Percentiles rank a stretch among this genome's conserved stretches.
phyloP scores from a whole-genome alignment of 1,284 basidiomycete genomes.

The Ceratobasidium sp. region DNA sequence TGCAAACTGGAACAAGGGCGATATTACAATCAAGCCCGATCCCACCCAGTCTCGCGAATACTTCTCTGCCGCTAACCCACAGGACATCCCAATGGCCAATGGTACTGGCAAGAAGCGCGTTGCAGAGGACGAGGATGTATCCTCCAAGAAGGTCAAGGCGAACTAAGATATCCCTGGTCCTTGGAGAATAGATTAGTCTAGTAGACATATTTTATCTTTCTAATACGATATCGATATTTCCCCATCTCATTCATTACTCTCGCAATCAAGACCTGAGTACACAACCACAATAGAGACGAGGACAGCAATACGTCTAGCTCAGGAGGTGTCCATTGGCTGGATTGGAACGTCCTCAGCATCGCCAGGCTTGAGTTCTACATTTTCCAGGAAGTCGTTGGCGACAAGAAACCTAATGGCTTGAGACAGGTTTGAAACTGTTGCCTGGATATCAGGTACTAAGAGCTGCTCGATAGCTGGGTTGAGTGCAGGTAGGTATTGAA shows the following conservation, averaged over 20 bases:
- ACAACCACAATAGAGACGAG: background rate
- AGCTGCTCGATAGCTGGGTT: conserved; percentile 56
- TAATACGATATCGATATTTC: conserved; percentile 12
- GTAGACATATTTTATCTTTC: background rate
- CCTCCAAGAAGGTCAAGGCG: conserved; percentile 34
- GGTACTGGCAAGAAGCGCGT: conserved; percentile 33
- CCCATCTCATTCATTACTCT: too few relatives aligned
- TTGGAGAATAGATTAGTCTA: background rate
- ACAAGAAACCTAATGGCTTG: conserved; percentile 93
- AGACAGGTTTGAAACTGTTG: conserved; percentile 90
- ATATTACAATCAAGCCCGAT: conserved; percentile 78
- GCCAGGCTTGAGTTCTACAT: conserved; percentile 83
- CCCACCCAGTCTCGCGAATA: conserved; percentile 77
- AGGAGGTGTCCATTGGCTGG: conserved; percentile 56
- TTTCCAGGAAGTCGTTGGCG: conserved; percentile 86
- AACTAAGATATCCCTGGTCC: conserved; percentile 2
- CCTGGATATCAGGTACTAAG: conserved; percentile 86
- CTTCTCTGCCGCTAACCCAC: conserved; percentile 54
- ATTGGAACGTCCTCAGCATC: conserved; percentile 74
- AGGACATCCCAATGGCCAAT: conserved; percentile 33
- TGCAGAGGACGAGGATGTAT: conserved; percentile 20
- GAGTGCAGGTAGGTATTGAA: conserved; percentile 2
- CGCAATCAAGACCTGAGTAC: background rate
- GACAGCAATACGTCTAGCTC: background rate
- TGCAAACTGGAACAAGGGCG: conserved; percentile 80